These are phyloP conservation scores for Apiotrichum mycotoxinovorans DNA, from an alignment of 1,284 basidiomycete species.

Conservation along the genomic window DNA sequence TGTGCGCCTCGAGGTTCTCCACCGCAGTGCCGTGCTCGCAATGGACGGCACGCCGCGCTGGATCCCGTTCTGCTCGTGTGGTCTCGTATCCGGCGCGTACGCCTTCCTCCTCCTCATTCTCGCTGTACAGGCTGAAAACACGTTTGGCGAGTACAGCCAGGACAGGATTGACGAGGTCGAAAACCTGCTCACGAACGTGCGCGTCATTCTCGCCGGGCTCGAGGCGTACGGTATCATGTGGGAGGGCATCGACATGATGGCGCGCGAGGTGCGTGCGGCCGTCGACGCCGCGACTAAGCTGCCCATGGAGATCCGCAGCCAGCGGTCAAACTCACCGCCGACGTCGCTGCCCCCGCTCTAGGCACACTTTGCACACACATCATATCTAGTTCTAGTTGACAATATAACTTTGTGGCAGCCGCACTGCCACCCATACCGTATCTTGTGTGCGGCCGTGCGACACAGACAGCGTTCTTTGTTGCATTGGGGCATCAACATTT, in stretches of 20 bases:
- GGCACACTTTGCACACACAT: too few species aligned
- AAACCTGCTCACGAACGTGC: conserved; percentile 48
- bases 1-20: conserved; percentile 48
- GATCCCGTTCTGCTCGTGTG: conserved; percentile 51
- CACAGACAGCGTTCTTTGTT: too few species aligned
- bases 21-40: conserved; percentile 47
- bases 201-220: conserved; percentile 49
- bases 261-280: conserved; percentile 36
- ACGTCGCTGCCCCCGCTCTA: background rate
- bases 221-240: conserved; percentile 51
- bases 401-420: too few species aligned
- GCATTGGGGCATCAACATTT: too few species aligned
- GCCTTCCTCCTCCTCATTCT: conserved; percentile 49
- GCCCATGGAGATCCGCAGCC: conserved; percentile 16
- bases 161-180: conserved; percentile 41
- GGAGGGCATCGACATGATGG: conserved; percentile 51
- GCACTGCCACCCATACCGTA: too few species aligned
- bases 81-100: conserved; percentile 47
- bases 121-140: conserved; percentile 46
- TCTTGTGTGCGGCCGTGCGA: too few species aligned
- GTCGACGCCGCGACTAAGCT: conserved; percentile 16
- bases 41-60: conserved; percentile 43
- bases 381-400: too few species aligned
- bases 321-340: background rate
- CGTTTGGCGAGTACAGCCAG: conserved; percentile 29